Percentiles rank a stretch among this genome's conserved stretches.
Evolutionary conservation across 331 rosid species (phyloP).

Genomic region (Rhamnella rubrinervis): DNA sequence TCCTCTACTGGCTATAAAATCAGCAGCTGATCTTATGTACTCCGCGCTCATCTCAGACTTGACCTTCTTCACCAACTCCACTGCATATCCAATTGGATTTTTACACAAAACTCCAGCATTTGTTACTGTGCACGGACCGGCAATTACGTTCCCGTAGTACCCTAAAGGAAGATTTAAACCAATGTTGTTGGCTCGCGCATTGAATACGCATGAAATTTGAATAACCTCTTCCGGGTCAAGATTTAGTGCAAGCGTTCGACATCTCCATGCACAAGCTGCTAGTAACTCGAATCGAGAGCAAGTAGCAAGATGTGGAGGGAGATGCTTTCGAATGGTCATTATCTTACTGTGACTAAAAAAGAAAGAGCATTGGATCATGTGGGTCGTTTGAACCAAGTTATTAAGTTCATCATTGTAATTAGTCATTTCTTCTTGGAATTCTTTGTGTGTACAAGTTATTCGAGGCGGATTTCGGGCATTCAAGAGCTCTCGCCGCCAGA

Average conservation of each 20-base stretch:
- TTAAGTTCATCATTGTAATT: too few species aligned
- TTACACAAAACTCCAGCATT: background rate
- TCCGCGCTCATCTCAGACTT: background rate
- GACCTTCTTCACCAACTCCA: conserved; percentile 9
- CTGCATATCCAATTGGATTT: background rate
- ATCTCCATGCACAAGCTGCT: conserved; percentile 41
- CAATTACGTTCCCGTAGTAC: conserved; percentile 1
- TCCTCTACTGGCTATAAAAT: background rate
- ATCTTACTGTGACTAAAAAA: conserved; percentile 30
- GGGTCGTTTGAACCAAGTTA: background rate
- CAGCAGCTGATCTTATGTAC: background rate
- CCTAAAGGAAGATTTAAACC: background rate
- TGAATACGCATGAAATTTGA: conserved; percentile 5
- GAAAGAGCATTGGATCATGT: conserved; percentile 24
- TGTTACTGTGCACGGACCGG: background rate
- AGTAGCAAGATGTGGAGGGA: background rate
- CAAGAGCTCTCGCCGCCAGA: background rate
- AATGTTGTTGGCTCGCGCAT: conserved; percentile 13
- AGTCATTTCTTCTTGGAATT: background rate
- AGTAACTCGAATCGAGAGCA: conserved; percentile 30
- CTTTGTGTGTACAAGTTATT: background rate
- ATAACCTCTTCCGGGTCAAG: conserved; percentile 24
- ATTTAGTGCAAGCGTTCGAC: conserved; percentile 32
- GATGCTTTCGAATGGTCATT: conserved; percentile 10
- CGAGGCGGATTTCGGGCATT: background rate